Evolutionary conservation across 331 rosid genomes (phyloP).

Genomic region (Quercus lobata): DNA sequence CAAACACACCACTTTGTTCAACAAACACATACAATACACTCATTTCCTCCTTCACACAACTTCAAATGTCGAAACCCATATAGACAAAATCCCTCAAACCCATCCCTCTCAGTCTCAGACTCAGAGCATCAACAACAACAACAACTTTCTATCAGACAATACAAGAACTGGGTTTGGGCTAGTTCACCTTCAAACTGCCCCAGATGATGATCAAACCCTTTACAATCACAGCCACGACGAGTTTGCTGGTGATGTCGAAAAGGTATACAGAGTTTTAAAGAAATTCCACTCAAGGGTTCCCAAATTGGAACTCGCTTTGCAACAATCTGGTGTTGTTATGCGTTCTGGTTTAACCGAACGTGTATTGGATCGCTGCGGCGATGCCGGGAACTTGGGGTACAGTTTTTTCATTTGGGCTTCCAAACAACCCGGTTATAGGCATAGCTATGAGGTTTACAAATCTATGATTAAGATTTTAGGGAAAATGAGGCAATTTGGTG

Average conservation of each 20-base stretch:
- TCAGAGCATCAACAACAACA: not conserved
- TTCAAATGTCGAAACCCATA: not conserved
- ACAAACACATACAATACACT: not conserved
- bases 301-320: conserved; percentile 74
- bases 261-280: conserved; percentile 57
- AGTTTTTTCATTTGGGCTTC: conserved; percentile 72
- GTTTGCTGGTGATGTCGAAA: conserved; percentile 68
- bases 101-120: not conserved
- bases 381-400: conserved; percentile 81
- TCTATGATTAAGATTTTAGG: conserved; percentile 67
- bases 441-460: conserved; percentile 60
- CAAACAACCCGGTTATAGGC: conserved; percentile 58
- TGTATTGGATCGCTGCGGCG: conserved; percentile 73
- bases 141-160: not conserved
- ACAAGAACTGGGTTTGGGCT: conserved; percentile 32
- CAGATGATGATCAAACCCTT: not conserved
- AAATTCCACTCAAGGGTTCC: conserved; percentile 73
- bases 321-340: conserved; percentile 64
- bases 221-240: conserved; percentile 36
- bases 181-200: conserved; percentile 30
- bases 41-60: not conserved
- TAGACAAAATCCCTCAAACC: not conserved
- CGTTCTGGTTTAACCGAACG: conserved; percentile 70
- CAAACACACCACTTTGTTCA: conserved; percentile 3
- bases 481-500: conserved; percentile 83